Conservation (phyloP, 2,329 filamentous ascomycete genomes). For the Sporothrix curviconia region DNA sequence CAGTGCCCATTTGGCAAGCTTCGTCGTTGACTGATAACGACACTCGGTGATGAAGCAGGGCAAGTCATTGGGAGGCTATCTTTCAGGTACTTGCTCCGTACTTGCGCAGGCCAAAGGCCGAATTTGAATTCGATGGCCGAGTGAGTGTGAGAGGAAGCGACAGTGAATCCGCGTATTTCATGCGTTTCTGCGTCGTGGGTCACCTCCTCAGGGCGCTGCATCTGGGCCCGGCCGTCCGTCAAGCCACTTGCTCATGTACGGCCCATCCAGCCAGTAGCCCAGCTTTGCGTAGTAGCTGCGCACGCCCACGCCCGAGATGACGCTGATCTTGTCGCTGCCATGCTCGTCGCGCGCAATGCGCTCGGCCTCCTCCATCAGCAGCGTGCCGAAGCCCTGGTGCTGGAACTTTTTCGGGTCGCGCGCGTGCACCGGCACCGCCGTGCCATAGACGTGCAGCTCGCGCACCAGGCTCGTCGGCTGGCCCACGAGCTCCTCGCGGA, state of each 20-base stretch:
- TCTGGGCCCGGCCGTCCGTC: constrained; percentile 37
- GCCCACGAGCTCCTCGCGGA: constrained; percentile 74
- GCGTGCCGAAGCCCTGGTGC: constrained; percentile 92
- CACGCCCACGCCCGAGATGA: constrained; percentile 96
- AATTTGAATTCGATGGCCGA: too few relatives aligned
- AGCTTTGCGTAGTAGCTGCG: constrained; percentile 90
- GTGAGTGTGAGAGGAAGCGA: background rate
- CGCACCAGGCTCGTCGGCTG: constrained; percentile 89
- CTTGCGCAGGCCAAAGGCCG: too few relatives aligned
- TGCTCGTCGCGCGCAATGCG: constrained; percentile 92
- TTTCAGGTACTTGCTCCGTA: too few relatives aligned
- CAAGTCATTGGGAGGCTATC: too few relatives aligned
- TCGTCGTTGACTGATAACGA: too few relatives aligned
- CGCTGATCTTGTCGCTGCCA: constrained; percentile 85
- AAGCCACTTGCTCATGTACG: constrained; percentile 68
- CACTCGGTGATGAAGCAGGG: too few relatives aligned
- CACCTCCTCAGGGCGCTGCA: background rate
- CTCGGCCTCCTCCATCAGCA: constrained; percentile 97
- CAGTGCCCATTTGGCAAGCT: too few relatives aligned
- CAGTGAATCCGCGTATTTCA: too few relatives aligned
- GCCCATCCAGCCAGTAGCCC: constrained; percentile 89
- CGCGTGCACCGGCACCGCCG: constrained; percentile 93
- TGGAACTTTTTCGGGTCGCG: constrained; percentile 95
- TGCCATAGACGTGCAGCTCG: constrained; percentile 94
- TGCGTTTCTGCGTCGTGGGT: too few relatives aligned